phyloP scores from a whole-genome alignment of 441 rosid genomes.

The Corymbia citriodora region DNA sequence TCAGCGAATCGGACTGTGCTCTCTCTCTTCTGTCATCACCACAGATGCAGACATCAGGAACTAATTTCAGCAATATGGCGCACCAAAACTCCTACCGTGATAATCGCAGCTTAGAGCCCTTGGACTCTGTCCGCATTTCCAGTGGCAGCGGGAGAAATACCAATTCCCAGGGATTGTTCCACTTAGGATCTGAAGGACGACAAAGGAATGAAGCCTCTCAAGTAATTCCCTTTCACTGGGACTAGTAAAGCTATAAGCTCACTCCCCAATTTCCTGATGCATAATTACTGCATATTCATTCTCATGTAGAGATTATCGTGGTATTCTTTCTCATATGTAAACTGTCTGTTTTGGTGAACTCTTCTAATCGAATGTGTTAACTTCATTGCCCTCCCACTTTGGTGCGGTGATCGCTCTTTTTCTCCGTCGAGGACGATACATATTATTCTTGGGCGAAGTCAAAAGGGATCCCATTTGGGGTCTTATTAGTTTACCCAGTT shows the following conservation, averaged over 20 bases:
- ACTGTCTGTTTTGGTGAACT: background rate
- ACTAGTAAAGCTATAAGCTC: conserved; percentile 15
- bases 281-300: background rate
- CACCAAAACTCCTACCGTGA: conserved; percentile 27
- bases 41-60: conserved; percentile 29
- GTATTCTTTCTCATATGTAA: background rate
- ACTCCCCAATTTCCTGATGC: background rate
- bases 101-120: conserved; percentile 11
- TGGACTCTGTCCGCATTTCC: conserved; percentile 39
- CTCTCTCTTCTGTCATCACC: conserved; percentile 97
- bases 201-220: conserved; percentile 36
- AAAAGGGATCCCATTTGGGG: background rate
- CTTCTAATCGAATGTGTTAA: background rate
- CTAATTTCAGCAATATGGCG: conserved; percentile 22
- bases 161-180: conserved; percentile 35
- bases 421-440: background rate
- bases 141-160: conserved; percentile 24
- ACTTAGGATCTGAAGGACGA: conserved; percentile 34
- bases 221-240: conserved; percentile 68
- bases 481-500: background rate
- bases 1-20: conserved; percentile 69
- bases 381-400: background rate
- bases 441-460: background rate
- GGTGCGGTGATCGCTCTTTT: background rate
- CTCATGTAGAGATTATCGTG: background rate